Base-by-base conservation (phyloP, 495 filamentous ascomycete species). In the Talaromyces trachyspermus region DNA sequence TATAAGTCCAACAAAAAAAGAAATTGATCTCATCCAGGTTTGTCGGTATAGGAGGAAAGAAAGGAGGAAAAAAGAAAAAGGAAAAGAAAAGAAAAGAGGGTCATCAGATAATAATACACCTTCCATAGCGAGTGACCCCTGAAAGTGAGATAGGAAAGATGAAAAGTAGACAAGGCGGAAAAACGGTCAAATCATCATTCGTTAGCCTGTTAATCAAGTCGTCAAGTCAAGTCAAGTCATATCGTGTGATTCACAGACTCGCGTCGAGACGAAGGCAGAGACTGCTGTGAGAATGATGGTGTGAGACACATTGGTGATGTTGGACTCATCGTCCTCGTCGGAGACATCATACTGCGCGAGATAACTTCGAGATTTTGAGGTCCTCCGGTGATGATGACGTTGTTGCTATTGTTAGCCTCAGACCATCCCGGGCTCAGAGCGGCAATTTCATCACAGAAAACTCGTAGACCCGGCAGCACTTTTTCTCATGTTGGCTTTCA, bases 381-480 rank as follows among this genome's bases (percentile, higher is more conserved):
- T n/a, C n/a, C n/a, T n/a, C n/a, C n/a, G n/a, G n/a, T n/a, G n/a
- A n/a, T n/a, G n/a, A n/a, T n/a, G n/a, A n/a, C n/a, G n/a, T n/a
- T n/a, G n/a, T n/a, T n/a, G n/a, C n/a, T n/a, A n/a, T n/a, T 11
- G 44, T 22, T 37, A n/a, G 44, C 10, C 5, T 32, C 30, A 17
- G 27, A 24, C 6, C 52, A 50, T 7, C 65, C 61, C 4, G 61
- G 52, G 29, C 45, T 53, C 36, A 38, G 50, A 15, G 58, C 52
- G n/a, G 48, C 59, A 50, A 71, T 63, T 46, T 65, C 63, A 35
- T 66, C 62, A 35, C 67, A 72, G 48, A 72, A 58, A 2, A 64
- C 69, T 2, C 62, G 62, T 26, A 72, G 24, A 0, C 69, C 68
- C 1, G 68, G 69, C 0, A 72, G 52, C 25, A 60, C 20, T 54